Evolutionary conservation across 495 filamentous ascomycete genomes (phyloP), one percentile per base, ranked within the genome.

Genomic region (Patellaria atrata): DNA sequence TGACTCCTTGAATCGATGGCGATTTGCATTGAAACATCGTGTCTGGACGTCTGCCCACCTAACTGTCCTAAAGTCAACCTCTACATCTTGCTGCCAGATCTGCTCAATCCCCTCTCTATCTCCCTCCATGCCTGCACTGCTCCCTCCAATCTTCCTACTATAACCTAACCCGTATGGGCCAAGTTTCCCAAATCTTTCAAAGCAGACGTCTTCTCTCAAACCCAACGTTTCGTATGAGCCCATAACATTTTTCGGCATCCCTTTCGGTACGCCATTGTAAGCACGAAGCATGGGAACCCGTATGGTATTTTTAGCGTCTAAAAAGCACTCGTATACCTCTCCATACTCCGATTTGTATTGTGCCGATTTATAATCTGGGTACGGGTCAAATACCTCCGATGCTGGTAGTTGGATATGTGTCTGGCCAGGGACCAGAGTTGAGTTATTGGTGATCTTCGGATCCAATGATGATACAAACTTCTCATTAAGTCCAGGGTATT

Each of bases 91-190:
- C 22, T 68, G 65, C 82, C 87, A 92, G 17, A 86, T 70, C 14
- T 62, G 60, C 27, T 83, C 77, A 14, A 68, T 64, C 1, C 81
- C 82, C 43, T 82, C 82, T 16, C 65, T 70, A 30, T 93, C 79
- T 21, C 81, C 82, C 42, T 83, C 68, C 48, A 87, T 57, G 7
- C 82, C 86, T 19, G 80, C 72, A 0, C 86, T 87, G 12, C 75
- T 70, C 6, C 89, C 89, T 6, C 89, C 89, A 49, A 67, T 71
- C 41, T 68, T 68, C 12, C 63, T 55, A 14, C 70, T 75, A 47
- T 96, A 96, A 11, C 89, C 89, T 33, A 79, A 71, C 0, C 89
- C 89, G 45, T 97, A 97, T 0, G 86, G 77, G 0, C 84, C 91
- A 17, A 87, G 67, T 37, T 82, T 68, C 7, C 91, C 89, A 56